phyloP scores from a whole-genome alignment of 192 early-diverging fungal species.

The Entomortierella chlamydospora region DNA sequence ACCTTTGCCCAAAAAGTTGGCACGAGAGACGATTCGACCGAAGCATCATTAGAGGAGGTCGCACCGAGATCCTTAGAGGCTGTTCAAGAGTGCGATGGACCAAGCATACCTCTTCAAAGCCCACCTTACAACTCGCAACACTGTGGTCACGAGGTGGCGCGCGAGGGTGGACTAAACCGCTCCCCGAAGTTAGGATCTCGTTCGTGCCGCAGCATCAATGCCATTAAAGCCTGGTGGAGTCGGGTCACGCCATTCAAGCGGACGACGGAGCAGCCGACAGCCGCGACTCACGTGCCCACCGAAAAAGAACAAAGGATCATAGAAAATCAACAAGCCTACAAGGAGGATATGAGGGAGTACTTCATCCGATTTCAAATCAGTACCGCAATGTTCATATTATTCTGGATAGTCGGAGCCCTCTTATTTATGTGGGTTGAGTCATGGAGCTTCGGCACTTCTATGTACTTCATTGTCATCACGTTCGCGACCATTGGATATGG shows the following conservation, averaged over 20 bases:
- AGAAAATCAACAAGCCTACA: constrained; percentile 17
- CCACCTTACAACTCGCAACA: too few species aligned
- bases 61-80: too few species aligned
- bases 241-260: background rate
- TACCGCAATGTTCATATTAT: constrained; percentile 17
- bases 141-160: too few species aligned
- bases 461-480: constrained; percentile 27
- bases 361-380: constrained; percentile 13
- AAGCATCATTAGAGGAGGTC: too few species aligned
- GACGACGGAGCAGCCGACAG: background rate
- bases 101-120: too few species aligned
- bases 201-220: too few species aligned
- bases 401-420: constrained; percentile 36
- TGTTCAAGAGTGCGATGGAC: too few species aligned
- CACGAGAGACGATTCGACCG: too few species aligned
- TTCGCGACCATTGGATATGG: constrained; percentile 42
- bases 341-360: constrained; percentile 36
- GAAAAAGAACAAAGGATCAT: constrained; percentile 14
- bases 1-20: too few species aligned
- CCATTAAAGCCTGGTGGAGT: background rate
- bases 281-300: background rate
- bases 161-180: too few species aligned
- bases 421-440: constrained; percentile 32
- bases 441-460: constrained; percentile 25
- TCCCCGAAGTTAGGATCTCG: too few species aligned